Percentiles rank a stretch among this genome's conserved stretches.
Evolutionary conservation across 2,329 filamentous ascomycete genomes (phyloP).

Genomic region (Penicillium sp.): DNA sequence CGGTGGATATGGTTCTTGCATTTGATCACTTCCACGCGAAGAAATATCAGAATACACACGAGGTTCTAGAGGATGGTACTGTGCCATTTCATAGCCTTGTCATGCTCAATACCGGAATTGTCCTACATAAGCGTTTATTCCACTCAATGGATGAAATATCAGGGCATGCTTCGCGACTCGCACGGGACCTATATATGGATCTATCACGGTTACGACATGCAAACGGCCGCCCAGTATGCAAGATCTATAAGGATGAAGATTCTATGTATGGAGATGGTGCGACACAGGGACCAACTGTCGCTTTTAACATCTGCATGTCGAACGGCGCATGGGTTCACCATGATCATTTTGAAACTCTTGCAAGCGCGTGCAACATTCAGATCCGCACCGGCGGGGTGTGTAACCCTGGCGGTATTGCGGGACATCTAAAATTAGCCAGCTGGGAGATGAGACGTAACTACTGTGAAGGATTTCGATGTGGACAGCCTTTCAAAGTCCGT

Average conservation of each 20-base stretch:
- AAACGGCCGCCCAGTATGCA: conserved; percentile 64
- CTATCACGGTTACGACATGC: conserved; percentile 62
- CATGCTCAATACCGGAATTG: conserved; percentile 70
- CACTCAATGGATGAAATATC: conserved; percentile 66
- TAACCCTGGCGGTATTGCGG: conserved; percentile 82
- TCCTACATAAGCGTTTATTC: conserved; percentile 65
- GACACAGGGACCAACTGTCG: conserved; percentile 68
- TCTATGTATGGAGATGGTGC: conserved; percentile 42
- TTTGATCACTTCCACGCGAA: conserved; percentile 76
- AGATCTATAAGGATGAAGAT: conserved; percentile 54
- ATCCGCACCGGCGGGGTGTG: conserved; percentile 85
- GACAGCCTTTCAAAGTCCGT: conserved; percentile 74
- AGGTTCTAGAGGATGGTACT: conserved; percentile 84
- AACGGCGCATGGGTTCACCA: conserved; percentile 72
- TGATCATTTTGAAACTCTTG: conserved; percentile 83
- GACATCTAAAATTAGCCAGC: conserved; percentile 64
- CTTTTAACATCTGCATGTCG: conserved; percentile 75
- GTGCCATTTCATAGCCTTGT: conserved; percentile 86
- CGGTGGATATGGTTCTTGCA: conserved; percentile 82
- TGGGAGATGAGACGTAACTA: conserved; percentile 85
- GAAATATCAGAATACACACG: conserved; percentile 69
- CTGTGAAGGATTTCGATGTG: conserved; percentile 78
- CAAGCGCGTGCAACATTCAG: conserved; percentile 72
- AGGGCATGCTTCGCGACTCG: conserved; percentile 65
- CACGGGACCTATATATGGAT: conserved; percentile 54